A percentile compares a stretch with the other conserved stretches of the same genome.
phyloP scores from a whole-genome alignment of 441 rosid species.

The Manihot esculenta region DNA sequence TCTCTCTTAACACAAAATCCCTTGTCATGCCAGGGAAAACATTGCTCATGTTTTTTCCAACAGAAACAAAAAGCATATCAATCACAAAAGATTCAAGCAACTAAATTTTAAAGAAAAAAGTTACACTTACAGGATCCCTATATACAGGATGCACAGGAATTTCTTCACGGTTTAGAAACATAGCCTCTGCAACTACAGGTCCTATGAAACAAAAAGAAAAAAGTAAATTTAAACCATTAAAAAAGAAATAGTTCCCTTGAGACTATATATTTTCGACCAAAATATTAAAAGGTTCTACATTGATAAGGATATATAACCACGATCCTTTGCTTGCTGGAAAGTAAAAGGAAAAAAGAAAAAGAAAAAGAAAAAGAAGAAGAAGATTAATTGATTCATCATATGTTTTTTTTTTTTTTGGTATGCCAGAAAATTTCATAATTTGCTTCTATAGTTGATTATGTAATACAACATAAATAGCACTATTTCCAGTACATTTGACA shows the following conservation, averaged over 20 bases:
- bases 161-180: constrained; percentile 93
- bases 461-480: not conserved
- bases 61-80: not conserved
- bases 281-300: not conserved
- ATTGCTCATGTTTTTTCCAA: not conserved
- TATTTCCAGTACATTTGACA: not conserved
- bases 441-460: not conserved
- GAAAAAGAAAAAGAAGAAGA: no score
- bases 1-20: not conserved
- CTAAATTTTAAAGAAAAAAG: not conserved
- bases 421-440: not conserved
- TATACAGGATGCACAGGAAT: constrained; percentile 80
- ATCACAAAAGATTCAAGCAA: not conserved
- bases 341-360: not conserved
- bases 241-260: not conserved
- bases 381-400: not conserved
- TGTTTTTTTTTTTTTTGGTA: no score
- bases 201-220: constrained; percentile 42
- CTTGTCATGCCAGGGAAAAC: not conserved
- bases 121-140: constrained; percentile 82
- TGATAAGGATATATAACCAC: not conserved
- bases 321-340: not conserved
- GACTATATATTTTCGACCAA: not conserved
- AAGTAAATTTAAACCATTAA: not conserved
- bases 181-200: constrained; percentile 97